These are phyloP conservation scores for Angophora floribunda DNA, from an alignment of 345 rosid species.

Conservation along the genomic window DNA sequence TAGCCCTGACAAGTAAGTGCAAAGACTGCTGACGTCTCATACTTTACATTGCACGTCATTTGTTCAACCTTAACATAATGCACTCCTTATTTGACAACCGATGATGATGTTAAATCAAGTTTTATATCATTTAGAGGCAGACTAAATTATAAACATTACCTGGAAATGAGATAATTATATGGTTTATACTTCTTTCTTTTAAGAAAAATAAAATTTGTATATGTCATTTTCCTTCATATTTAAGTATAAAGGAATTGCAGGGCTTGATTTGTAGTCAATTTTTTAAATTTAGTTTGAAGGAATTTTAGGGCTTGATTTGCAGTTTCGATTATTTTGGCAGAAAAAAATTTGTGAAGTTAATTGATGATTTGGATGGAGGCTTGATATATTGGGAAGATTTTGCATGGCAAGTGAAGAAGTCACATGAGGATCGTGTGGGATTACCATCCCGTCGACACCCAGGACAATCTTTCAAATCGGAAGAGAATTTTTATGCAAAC, in stretches of 20 bases:
- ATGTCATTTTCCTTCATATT: no score
- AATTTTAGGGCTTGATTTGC: background rate
- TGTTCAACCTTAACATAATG: background rate
- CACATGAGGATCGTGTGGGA: slow-evolving; percentile 47
- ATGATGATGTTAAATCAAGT: background rate
- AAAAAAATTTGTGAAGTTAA: slow-evolving; percentile 35
- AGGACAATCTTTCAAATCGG: slow-evolving; percentile 21
- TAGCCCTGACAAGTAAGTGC: slow-evolving; percentile 50
- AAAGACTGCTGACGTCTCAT: background rate
- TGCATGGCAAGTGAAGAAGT: slow-evolving; percentile 19
- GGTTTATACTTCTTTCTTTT: background rate
- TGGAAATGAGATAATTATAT: background rate
- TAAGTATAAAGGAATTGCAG: no score
- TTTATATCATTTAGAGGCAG: background rate
- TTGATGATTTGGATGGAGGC: slow-evolving; percentile 44
- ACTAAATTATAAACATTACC: background rate
- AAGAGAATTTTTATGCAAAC: slow-evolving; percentile 68
- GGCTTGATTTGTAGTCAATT: no score
- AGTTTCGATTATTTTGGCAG: slow-evolving; percentile 17
- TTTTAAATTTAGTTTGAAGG: background rate
- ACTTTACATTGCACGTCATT: background rate
- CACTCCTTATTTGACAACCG: background rate
- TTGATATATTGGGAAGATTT: slow-evolving; percentile 40
- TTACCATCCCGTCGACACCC: slow-evolving; percentile 31
- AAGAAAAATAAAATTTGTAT: no score